Conservation (phyloP, 116 monocot genomes). For the Zostera marina region DNA sequence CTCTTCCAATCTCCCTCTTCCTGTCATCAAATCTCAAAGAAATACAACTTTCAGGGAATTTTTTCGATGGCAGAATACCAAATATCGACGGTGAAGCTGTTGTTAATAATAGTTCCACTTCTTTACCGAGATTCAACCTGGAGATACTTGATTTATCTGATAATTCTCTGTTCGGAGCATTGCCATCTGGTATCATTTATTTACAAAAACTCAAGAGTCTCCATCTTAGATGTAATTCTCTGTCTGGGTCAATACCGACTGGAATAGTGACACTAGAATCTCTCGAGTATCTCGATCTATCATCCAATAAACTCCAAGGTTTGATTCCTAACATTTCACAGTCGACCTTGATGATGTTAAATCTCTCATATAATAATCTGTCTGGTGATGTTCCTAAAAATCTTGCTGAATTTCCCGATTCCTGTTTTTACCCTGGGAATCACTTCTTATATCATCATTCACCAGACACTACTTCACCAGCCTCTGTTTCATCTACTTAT, state of each 20-base stretch:
- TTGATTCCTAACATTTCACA: constrained; percentile 52
- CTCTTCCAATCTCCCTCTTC: constrained; percentile 38
- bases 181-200: constrained; percentile 46
- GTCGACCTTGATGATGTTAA: constrained; percentile 32
- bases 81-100: constrained; percentile 30
- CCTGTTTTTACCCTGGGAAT: constrained; percentile 81
- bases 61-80: constrained; percentile 46
- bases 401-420: constrained; percentile 39
- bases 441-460: constrained; percentile 10
- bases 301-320: constrained; percentile 53
- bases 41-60: constrained; percentile 71
- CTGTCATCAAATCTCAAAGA: constrained; percentile 32
- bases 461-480: not conserved
- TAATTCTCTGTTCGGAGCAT: constrained; percentile 54
- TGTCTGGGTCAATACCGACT: constrained; percentile 59
- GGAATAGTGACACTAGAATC: constrained; percentile 44
- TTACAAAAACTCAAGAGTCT: constrained; percentile 49
- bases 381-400: constrained; percentile 52
- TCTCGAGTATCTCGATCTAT: constrained; percentile 63
- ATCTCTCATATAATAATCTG: constrained; percentile 71
- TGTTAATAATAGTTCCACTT: constrained; percentile 36
- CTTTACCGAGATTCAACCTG: constrained; percentile 25
- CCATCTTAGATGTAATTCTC: constrained; percentile 36
- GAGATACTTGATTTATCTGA: constrained; percentile 67
- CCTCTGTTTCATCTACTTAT: not conserved